Evolutionary conservation across 306 rosid species (phyloP).

Genomic region (Sechiopsis laciniata): DNA sequence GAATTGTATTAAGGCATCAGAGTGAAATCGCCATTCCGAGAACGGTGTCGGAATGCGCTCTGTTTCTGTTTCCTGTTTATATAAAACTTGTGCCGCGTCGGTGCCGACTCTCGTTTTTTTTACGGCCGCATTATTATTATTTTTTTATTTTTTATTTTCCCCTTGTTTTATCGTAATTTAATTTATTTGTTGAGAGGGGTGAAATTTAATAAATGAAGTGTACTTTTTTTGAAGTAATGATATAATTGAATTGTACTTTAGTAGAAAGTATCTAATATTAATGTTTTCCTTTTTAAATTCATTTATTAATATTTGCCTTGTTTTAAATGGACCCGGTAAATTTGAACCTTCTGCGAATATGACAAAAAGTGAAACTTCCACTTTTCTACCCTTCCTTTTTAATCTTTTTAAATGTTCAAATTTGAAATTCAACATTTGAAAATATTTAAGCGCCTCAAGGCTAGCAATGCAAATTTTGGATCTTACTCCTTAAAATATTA

Average conservation of each 20-base stretch:
- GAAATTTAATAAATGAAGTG: no score
- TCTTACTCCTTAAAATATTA: no score
- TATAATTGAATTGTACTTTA: no score
- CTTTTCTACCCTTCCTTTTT: neutral
- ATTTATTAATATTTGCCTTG: neutral
- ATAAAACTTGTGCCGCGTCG: conserved; percentile 44
- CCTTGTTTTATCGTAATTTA: no score
- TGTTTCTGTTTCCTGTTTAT: conserved; percentile 36
- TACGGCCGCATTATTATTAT: conserved; percentile 28
- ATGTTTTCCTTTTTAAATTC: no score
- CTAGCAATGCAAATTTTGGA: no score
- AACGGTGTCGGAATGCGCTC: conserved; percentile 16
- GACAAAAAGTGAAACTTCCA: neutral
- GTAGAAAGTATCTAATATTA: neutral
- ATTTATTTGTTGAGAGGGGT: no score
- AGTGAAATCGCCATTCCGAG: conserved; percentile 9
- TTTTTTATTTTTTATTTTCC: neutral
- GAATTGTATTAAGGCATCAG: conserved; percentile 16
- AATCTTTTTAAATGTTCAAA: neutral
- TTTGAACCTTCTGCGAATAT: neutral
- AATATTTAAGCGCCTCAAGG: neutral
- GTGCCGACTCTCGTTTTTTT: conserved; percentile 52
- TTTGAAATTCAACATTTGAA: conserved; percentile 4
- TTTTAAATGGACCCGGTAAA: neutral
- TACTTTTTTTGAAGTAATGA: no score